Evolutionary conservation across 2,329 filamentous ascomycete genomes (phyloP), one percentile per base, ranked within the genome.

Genomic region (Akanthomyces uredinophilus): DNA sequence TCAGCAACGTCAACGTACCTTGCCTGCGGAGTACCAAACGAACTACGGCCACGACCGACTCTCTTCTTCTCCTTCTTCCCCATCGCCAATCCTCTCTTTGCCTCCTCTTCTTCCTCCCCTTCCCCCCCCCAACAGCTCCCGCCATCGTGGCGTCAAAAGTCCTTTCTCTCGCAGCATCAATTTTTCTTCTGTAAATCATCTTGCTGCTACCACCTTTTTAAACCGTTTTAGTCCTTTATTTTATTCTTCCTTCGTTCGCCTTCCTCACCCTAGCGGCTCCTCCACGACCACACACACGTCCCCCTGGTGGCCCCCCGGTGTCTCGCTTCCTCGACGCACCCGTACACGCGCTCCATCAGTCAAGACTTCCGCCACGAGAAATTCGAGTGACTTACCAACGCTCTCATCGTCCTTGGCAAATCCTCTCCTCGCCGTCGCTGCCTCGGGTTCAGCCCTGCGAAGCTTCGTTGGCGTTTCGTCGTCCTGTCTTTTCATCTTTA

Each of bases 131-230:
- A 24, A 39, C 37, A 27, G 3, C 43, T 37, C 24, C 56, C 56
- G 56, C 47, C 56, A 59, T 59, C 46, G 22, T 59, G 55, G 55
- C 55, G 55, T 29, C 55, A 58, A 58, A 58, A 49, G 55, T 59
- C 44, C 44, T 58, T 58, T 16, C 41, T 49, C 56, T 50, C 16
- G 46, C 56, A 59, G 44, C 56, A 50, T 59, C 56, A 50, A 22
- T 59, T 51, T 43, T 58, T 29, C n/a, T 59, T 29, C 29, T 59
- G 56, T 59, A 59, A 59, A 50, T 60, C 53, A 52, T 37, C 27
- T 58, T 52, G 47, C 47, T 52, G 49, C 57, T 35, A 3, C 20
- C 32, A 10, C 39, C 46, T 51, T 46, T 47, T 47, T 54, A 52
- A 52, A 39, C 18, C 29, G 49, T 55, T 49, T 49, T 60, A 58